phyloP scores from a whole-genome alignment of 2,329 filamentous ascomycete species.

The Pseudogymnoascus sp. region DNA sequence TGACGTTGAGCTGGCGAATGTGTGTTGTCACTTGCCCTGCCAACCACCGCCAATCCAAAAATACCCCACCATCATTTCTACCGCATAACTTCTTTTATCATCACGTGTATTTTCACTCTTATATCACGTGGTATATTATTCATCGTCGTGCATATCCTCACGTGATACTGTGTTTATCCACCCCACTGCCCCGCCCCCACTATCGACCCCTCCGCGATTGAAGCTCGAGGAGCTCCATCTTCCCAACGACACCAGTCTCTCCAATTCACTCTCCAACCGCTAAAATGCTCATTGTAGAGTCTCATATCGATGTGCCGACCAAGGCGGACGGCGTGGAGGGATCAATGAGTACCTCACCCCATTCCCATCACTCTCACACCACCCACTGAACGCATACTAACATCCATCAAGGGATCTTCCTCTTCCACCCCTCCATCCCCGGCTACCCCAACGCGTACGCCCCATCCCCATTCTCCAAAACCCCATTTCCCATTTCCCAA shows the following conservation, averaged over 20 bases:
- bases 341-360: conserved; percentile 40
- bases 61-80: background rate
- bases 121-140: background rate
- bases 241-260: background rate
- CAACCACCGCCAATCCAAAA: background rate
- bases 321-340: conserved; percentile 44
- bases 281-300: conserved; percentile 52
- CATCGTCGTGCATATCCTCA: background rate
- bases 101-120: background rate
- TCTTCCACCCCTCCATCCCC: conserved; percentile 79
- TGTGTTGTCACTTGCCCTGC: conserved; percentile 2
- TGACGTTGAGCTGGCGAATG: background rate
- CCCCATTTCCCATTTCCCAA: background rate
- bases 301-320: conserved; percentile 49
- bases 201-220: background rate
- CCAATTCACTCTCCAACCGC: background rate
- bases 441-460: conserved; percentile 76
- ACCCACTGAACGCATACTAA: conserved; percentile 11
- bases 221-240: background rate
- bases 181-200: background rate
- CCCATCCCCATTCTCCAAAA: background rate
- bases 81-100: background rate
- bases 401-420: conserved; percentile 60
- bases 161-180: background rate
- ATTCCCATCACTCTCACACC: conserved; percentile 6